These are phyloP conservation scores for Penicillium pulvis DNA, from an alignment of 495 filamentous ascomycete genomes.

Conservation along the genomic window DNA sequence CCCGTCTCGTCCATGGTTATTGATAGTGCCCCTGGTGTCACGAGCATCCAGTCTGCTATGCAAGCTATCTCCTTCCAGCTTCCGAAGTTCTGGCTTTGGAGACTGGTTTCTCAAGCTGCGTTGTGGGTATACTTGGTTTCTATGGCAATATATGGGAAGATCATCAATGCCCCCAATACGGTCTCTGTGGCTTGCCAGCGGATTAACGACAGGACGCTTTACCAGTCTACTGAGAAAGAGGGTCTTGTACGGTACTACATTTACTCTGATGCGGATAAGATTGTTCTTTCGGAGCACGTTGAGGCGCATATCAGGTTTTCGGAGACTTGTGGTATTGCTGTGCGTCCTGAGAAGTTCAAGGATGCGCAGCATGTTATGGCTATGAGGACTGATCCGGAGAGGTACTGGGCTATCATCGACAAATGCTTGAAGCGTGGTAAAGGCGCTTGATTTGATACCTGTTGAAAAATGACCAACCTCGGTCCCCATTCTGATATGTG, in stretches of 20 bases:
- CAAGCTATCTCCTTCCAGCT: constrained; percentile 42
- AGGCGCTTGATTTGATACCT: not conserved
- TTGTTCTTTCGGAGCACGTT: constrained; percentile 41
- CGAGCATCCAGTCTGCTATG: constrained; percentile 28
- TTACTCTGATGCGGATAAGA: constrained; percentile 47
- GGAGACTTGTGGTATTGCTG: constrained; percentile 36
- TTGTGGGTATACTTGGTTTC: constrained; percentile 29
- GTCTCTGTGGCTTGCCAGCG: constrained; percentile 29
- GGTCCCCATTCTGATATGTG: too few relatives aligned
- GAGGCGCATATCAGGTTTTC: constrained; percentile 46
- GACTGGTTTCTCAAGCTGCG: constrained; percentile 28
- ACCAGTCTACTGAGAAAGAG: constrained; percentile 18
- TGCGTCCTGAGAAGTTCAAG: constrained; percentile 41
- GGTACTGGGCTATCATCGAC: constrained; percentile 47
- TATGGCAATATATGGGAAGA: constrained; percentile 13
- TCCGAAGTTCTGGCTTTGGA: constrained; percentile 36
- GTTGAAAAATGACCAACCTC: too few relatives aligned
- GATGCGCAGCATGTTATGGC: constrained; percentile 47
- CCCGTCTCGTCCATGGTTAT: constrained; percentile 40
- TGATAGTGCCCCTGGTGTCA: constrained; percentile 46
- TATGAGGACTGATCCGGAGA: constrained; percentile 42
- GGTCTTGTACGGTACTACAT: constrained; percentile 41
- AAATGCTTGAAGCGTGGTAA: constrained; percentile 2
- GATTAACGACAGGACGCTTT: constrained; percentile 37
- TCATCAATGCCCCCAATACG: constrained; percentile 25